Evolutionary conservation across 345 rosid genomes (phyloP), one percentile per base, ranked within the genome.

Genomic region (Dovyalis caffra): DNA sequence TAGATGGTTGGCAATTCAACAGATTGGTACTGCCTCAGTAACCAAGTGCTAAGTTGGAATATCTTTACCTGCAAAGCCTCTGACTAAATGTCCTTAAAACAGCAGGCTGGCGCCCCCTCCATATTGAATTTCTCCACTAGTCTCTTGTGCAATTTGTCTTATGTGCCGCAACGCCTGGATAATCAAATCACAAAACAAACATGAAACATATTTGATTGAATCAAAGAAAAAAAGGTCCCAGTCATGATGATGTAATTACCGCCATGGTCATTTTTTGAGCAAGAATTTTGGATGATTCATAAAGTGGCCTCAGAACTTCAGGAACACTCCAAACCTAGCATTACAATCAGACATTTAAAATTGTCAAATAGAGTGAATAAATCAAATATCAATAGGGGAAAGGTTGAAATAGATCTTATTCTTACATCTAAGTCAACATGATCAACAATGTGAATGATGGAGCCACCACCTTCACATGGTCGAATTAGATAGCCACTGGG

Each of bases 361-460:
- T 2, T 20, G 47, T 56, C 51, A 9, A 31, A 53, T 25, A 37
- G 70, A 68, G 74, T 29, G 29, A 65, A 63, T 2, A 62, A 51
- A 70, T 33, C 14, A 33, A 12, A 66, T n/a, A 16, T 9, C 18
- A 15, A 11, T 45, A 28, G 16, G 28, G 66, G 23, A 69, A 78
- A 25, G 56, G 34, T 65, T 33, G 4, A 35, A 76, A 29, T 10
- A 31, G 47, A 64, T 21, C 45, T 0, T 38, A 37, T 66, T 34
- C 98, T 85, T 83, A 95, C 99, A 87, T 92, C 95, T 66, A 92
- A 85, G 77, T 95, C 97, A 83, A 95, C 88, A 83, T 94, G 99
- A 86, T 95, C 99, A 45, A 95, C 99, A 78, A 95, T 92, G 85
- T 95, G 95, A 75, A 95, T 85, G 71, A 95, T 91, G 74, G 97